Conservation (phyloP, 805 yeast genomes). For the Yamadazyma philogaea region DNA sequence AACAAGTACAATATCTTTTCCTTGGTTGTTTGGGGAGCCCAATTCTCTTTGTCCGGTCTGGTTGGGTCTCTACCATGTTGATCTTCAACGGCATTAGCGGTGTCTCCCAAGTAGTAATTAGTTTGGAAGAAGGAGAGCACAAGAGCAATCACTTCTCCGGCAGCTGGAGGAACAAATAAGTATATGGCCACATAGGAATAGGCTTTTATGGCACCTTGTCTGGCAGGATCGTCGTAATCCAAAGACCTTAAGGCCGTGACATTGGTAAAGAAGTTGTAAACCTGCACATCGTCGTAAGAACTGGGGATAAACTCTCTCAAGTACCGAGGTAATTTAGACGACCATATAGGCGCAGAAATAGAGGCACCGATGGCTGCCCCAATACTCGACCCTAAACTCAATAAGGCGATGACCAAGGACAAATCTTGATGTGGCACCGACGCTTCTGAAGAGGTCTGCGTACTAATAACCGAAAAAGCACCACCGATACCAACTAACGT, state of each 20-base stretch:
- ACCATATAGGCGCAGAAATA: too few species aligned
- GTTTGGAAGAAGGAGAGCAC: slow-evolving; percentile 30
- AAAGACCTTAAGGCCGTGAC: slow-evolving; percentile 21
- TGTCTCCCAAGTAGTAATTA: slow-evolving; percentile 35
- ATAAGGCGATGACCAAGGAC: slow-evolving; percentile 35
- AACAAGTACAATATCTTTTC: slow-evolving; percentile 4
- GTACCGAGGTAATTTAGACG: slow-evolving; percentile 24
- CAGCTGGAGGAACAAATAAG: slow-evolving; percentile 26
- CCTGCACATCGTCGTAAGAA: slow-evolving; percentile 16
- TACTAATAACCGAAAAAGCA: slow-evolving; percentile 35
- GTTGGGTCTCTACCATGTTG: slow-evolving; percentile 15
- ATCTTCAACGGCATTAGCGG: slow-evolving; percentile 33
- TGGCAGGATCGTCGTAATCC: slow-evolving; percentile 23
- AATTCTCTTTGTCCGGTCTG: slow-evolving; percentile 7
- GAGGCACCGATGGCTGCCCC: slow-evolving; percentile 45
- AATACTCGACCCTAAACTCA: slow-evolving; percentile 31
- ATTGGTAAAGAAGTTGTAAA: slow-evolving; percentile 19
- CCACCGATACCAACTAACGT: slow-evolving; percentile 40
- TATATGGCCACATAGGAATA: slow-evolving; percentile 26
- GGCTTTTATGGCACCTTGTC: slow-evolving; percentile 32
- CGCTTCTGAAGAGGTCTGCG: slow-evolving; percentile 37
- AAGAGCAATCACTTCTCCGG: slow-evolving; percentile 27
- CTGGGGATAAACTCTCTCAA: slow-evolving; percentile 28
- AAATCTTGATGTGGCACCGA: slow-evolving; percentile 43
- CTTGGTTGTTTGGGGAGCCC: slow-evolving; percentile 3